Base-by-base conservation (phyloP, 257 asterid species). In the Verbena officinalis region DNA sequence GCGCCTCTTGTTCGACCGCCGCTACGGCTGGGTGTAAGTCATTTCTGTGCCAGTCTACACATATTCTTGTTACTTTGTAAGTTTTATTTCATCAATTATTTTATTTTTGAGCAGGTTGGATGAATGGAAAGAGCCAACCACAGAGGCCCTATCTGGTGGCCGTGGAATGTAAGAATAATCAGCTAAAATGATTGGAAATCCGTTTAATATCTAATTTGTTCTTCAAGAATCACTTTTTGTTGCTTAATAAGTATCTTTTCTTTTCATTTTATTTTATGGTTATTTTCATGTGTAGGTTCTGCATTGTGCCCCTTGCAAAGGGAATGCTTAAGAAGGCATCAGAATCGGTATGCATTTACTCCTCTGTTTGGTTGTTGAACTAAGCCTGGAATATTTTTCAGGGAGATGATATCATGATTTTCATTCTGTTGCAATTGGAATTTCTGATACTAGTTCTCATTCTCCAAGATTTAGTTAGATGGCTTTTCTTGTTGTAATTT, bases 151-250 rank as follows among this genome's bases (percentile, higher is more conserved):
- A 50, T 69, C 83, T 20, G 91, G 95, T 73, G 91, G 89, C 65
- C 89, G 95, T 57, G 95, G 89, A 71, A 84, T 87, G 91, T 87
- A 82, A n/a, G n/a, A n/a, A n/a, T n/a, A n/a, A n/a, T n/a, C n/a
- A n/a, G n/a, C n/a, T n/a, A 36, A 48, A 23, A 55, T 43, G 14
- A 63, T 42, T 21, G 31, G 45, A 42, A 34, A 66, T 2, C 34
- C 19, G 19, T 24, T 62, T 62, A 15, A 23, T n/a, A n/a, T n/a
- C n/a, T n/a, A n/a, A n/a, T n/a, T n/a, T n/a, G n/a, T n/a, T n/a
- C n/a, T n/a, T n/a, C n/a, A n/a, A n/a, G n/a, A n/a, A n/a, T n/a
- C n/a, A n/a, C n/a, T n/a, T n/a, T 52, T 62, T 62, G 36, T 42
- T 13, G 38, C 40, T 68, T 38, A 14, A 40, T 14, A 17, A 42